Percentiles rank a stretch among this genome's conserved stretches.
Conservation (phyloP, 768 basidiomycete genomes). For the Leccinum disarticulatum region DNA sequence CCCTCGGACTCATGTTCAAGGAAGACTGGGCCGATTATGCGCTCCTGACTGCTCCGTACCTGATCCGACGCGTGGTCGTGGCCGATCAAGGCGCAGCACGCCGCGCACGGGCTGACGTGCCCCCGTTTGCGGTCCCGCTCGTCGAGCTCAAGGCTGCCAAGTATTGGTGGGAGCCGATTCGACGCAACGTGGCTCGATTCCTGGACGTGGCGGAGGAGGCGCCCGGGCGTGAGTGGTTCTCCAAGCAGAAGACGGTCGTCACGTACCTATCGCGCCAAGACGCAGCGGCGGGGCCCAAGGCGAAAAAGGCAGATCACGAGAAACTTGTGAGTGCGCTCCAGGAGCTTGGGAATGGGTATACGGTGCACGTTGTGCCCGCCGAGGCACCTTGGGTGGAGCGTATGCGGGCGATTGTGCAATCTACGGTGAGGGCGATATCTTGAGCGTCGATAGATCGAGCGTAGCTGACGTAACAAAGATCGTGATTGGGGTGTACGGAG, state of each 20-base stretch:
- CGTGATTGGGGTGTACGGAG: conserved; percentile 58
- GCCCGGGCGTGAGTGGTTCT: conserved; percentile 13
- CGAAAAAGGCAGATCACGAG: conserved; percentile 57
- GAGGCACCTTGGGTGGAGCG: conserved; percentile 58
- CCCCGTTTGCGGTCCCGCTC: conserved; percentile 40
- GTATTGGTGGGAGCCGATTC: conserved; percentile 71
- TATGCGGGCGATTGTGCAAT: conserved; percentile 63
- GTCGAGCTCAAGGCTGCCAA: conserved; percentile 44
- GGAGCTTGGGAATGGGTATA: conserved; percentile 53
- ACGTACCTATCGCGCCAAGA: conserved; percentile 70
- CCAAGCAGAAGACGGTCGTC: conserved; percentile 45
- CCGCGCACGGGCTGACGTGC: conserved; percentile 27
- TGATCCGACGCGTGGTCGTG: conserved; percentile 75
- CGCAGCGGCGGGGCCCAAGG: conserved; percentile 46
- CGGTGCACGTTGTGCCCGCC: conserved; percentile 54
- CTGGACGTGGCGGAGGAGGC: conserved; percentile 35
- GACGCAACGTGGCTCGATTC: conserved; percentile 42
- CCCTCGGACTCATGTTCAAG: conserved; percentile 60
- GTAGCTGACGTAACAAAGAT: conserved; percentile 39
- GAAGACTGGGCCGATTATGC: conserved; percentile 81
- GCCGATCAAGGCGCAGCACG: conserved; percentile 72
- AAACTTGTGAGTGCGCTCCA: conserved; percentile 58
- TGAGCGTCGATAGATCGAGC: background rate
- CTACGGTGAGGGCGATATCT: conserved; percentile 47
- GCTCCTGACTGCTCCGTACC: conserved; percentile 65